Conservation (phyloP, 2,329 filamentous ascomycete species). For the Achaetomium macrosporum region DNA sequence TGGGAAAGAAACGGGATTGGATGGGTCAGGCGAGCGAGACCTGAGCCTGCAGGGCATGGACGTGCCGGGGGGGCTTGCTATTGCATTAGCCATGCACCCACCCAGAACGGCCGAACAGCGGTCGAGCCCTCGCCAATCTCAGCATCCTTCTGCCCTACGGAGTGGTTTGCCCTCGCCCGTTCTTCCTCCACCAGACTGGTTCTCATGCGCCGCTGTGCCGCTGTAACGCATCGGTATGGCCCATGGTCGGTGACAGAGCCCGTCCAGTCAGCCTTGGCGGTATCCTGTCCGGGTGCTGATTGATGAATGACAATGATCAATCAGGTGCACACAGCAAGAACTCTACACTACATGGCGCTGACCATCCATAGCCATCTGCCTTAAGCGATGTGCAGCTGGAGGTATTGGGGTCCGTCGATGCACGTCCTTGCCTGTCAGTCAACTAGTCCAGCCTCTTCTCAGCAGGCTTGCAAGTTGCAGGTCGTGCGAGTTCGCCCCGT, state of each 20-base stretch:
- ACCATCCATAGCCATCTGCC: too few species aligned
- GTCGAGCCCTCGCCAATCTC: not conserved
- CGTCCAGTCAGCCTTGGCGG: not conserved
- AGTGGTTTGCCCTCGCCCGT: not conserved
- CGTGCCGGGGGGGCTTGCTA: too few species aligned
- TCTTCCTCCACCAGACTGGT: not conserved
- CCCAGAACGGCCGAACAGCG: not conserved
- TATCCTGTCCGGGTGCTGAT: not conserved
- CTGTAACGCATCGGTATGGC: not conserved
- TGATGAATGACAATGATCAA: not conserved
- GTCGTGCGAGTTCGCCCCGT: too few species aligned
- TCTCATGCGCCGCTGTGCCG: conserved; percentile 3
- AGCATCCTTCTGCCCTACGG: conserved; percentile 1
- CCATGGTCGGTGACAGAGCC: not conserved
- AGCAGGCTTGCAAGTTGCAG: too few species aligned
- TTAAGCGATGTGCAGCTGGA: too few species aligned
- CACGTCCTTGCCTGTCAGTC: too few species aligned
- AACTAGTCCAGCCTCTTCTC: too few species aligned
- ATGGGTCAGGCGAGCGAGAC: not conserved
- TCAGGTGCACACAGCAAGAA: not conserved
- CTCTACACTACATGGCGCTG: too few species aligned
- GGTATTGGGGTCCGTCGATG: too few species aligned
- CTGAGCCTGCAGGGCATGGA: not conserved
- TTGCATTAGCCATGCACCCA: not conserved
- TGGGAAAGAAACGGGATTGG: conserved; percentile 9